A percentile compares a stretch with the other conserved stretches of the same genome.
phyloP scores from a whole-genome alignment of 1,139 yeast genomes.

The Candida tunisiensis region DNA sequence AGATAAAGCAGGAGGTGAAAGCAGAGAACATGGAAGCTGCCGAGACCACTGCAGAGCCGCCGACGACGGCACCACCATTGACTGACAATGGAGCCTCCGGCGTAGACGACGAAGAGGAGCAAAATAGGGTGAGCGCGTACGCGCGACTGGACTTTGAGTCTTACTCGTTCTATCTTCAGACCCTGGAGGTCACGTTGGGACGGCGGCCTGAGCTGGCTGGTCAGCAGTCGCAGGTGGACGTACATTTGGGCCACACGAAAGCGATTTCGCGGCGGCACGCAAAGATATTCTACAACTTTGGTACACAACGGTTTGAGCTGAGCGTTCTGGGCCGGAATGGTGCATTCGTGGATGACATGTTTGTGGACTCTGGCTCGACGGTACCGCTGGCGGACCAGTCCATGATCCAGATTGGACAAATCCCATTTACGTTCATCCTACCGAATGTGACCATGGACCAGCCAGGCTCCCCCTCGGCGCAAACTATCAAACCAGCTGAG shows the following conservation, averaged over 20 bases:
- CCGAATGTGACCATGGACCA: constrained; percentile 29
- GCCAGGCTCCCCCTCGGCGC: constrained; percentile 2
- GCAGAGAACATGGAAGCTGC: neutral
- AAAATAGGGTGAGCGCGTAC: constrained; percentile 58
- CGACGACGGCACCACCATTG: constrained; percentile 1
- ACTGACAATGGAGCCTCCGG: constrained; percentile 2
- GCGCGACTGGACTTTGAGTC: constrained; percentile 88
- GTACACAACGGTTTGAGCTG: constrained; percentile 80
- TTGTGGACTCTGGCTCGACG: constrained; percentile 79
- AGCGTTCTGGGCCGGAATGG: constrained; percentile 90
- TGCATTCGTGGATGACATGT: constrained; percentile 82
- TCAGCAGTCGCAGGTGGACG: constrained; percentile 56
- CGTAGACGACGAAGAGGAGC: constrained; percentile 7
- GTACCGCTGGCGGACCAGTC: constrained; percentile 65
- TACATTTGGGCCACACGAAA: constrained; percentile 78
- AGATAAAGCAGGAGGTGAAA: neutral
- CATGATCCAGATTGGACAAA: constrained; percentile 84
- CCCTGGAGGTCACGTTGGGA: constrained; percentile 84
- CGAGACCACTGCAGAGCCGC: neutral
- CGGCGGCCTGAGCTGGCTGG: constrained; percentile 76
- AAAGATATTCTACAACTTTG: constrained; percentile 86
- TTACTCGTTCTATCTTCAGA: constrained; percentile 88
- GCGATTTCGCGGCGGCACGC: constrained; percentile 91
- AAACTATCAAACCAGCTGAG: neutral
- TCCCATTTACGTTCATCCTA: constrained; percentile 69